Percentiles rank a stretch among this genome's conserved stretches.
Conservation (phyloP, 768 basidiomycete genomes). For the Boletus huronensis region DNA sequence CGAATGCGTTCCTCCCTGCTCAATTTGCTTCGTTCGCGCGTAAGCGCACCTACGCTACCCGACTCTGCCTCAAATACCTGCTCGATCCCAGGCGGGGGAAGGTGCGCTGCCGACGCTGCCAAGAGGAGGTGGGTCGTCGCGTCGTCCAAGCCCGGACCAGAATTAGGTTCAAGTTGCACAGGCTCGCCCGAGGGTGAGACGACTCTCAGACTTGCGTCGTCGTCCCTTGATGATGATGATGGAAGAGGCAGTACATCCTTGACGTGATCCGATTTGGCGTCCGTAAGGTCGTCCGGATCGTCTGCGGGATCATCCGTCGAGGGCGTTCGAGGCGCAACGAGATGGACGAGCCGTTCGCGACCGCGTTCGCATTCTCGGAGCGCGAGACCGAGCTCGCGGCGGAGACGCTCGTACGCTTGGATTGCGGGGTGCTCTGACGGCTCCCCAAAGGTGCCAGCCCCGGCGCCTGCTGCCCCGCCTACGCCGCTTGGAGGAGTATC, state of each 20-base stretch:
- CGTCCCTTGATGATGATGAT: neutral
- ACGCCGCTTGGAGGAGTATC: neutral
- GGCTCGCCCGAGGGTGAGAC: slow-evolving; percentile 26
- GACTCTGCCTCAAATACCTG: slow-evolving; percentile 79
- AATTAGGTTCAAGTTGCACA: slow-evolving; percentile 2
- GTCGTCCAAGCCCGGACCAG: slow-evolving; percentile 40
- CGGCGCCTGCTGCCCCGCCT: neutral
- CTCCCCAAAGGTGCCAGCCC: neutral
- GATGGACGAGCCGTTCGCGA: slow-evolving; percentile 55
- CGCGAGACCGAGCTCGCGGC: slow-evolving; percentile 73
- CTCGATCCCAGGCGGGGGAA: slow-evolving; percentile 67
- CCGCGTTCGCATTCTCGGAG: slow-evolving; percentile 82
- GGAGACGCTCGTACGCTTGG: slow-evolving; percentile 69
- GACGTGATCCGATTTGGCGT: neutral
- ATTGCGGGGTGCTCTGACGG: slow-evolving; percentile 47
- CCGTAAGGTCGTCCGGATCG: neutral
- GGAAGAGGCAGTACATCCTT: neutral
- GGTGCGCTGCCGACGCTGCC: slow-evolving; percentile 46
- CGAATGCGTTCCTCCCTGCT: slow-evolving; percentile 74
- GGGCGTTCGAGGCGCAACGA: slow-evolving; percentile 46
- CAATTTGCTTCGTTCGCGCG: slow-evolving; percentile 61
- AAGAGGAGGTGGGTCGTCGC: slow-evolving; percentile 53
- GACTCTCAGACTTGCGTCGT: slow-evolving; percentile 6
- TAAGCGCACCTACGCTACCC: slow-evolving; percentile 34
- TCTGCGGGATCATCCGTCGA: slow-evolving; percentile 35